Evolutionary conservation across 2,329 filamentous ascomycete species (phyloP).

Genomic region (Ceratocystis cubensis): DNA sequence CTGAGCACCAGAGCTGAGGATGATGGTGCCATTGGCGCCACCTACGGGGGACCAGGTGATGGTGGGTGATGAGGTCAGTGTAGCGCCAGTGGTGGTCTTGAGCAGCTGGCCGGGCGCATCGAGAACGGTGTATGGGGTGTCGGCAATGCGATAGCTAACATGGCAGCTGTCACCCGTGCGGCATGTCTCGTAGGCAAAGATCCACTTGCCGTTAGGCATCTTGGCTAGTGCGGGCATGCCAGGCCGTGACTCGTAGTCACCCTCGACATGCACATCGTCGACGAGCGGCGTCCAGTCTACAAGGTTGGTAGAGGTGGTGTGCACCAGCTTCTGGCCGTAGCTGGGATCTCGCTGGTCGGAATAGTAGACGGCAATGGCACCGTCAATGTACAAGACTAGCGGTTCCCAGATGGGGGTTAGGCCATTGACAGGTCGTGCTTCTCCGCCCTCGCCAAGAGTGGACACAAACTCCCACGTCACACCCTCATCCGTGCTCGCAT

Average conservation of each 20-base stretch:
- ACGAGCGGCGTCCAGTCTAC: constrained; percentile 46
- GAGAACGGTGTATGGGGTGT: constrained; percentile 30
- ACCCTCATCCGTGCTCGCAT: constrained; percentile 50
- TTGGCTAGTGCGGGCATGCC: constrained; percentile 53
- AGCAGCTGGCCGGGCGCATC: constrained; percentile 27
- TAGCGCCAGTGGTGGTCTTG: constrained; percentile 27
- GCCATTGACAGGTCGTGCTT: constrained; percentile 49
- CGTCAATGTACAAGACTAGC: constrained; percentile 46
- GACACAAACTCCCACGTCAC: constrained; percentile 55
- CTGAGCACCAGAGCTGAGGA: constrained; percentile 31
- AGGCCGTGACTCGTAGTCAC: constrained; percentile 43
- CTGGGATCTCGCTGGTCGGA: constrained; percentile 55
- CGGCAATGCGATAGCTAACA: constrained; percentile 35
- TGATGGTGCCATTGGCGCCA: constrained; percentile 35
- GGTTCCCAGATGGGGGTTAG: constrained; percentile 62
- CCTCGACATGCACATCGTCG: constrained; percentile 50
- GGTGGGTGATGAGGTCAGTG: constrained; percentile 31
- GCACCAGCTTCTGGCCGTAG: constrained; percentile 56
- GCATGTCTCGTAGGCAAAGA: constrained; percentile 54
- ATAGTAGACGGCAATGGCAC: constrained; percentile 54
- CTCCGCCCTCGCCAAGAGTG: constrained; percentile 51
- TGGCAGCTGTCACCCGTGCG: constrained; percentile 34
- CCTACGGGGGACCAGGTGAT: constrained; percentile 35
- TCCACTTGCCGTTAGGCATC: constrained; percentile 47
- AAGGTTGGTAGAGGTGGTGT: constrained; percentile 49